Conservation (phyloP, 164 flowering plant species). For the Piper betle region DNA sequence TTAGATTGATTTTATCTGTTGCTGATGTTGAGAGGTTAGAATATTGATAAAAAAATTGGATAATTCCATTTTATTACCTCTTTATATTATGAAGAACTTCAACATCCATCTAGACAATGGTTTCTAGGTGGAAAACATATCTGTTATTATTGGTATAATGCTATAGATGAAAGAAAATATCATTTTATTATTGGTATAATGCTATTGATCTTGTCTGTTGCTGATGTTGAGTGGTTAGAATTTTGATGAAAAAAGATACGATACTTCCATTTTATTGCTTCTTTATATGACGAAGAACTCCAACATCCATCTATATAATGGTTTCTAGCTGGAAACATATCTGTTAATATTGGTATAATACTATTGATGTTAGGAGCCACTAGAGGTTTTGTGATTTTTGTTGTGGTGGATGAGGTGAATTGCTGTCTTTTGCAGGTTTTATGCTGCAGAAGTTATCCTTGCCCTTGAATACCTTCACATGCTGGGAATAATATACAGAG, state of each 20-base stretch:
- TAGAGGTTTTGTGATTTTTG: neutral
- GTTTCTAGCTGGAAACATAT: neutral
- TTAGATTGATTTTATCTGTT: neutral
- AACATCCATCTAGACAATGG: neutral
- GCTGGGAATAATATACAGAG: conserved; percentile 86
- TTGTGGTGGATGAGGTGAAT: neutral
- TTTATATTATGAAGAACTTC: too few relatives aligned
- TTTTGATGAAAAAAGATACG: too few relatives aligned
- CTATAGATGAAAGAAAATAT: neutral
- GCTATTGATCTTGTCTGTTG: neutral
- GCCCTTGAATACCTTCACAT: conserved; percentile 87
- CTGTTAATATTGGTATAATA: neutral
- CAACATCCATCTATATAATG: neutral
- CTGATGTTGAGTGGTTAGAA: too few relatives aligned
- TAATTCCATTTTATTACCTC: too few relatives aligned
- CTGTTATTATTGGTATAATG: neutral
- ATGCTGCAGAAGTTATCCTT: conserved; percentile 73
- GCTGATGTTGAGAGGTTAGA: too few relatives aligned
- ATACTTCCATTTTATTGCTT: too few relatives aligned
- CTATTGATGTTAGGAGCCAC: neutral
- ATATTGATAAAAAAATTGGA: too few relatives aligned
- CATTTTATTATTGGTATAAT: too few relatives aligned
- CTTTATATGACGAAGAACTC: too few relatives aligned
- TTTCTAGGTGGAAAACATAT: neutral
- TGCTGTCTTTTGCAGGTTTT: conserved; percentile 41